A percentile compares a stretch with the other conserved stretches of the same genome.
Evolutionary conservation across 2,329 filamentous ascomycete species (phyloP).

Genomic region (Pseudonectria buxi): DNA sequence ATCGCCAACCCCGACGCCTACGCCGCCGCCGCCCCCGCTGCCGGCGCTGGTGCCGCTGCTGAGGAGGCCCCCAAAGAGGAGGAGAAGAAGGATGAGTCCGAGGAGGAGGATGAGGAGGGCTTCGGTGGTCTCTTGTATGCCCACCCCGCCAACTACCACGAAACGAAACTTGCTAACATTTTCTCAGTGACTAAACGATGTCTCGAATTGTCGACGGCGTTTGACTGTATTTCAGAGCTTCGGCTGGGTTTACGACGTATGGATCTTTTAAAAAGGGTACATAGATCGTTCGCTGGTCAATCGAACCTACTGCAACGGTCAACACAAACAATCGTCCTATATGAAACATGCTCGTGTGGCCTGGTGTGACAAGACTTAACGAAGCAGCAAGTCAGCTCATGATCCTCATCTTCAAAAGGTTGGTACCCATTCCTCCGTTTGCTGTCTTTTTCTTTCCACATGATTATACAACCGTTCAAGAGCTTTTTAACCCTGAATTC

Average conservation of each 20-base stretch:
- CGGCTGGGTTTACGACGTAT: constrained; percentile 39
- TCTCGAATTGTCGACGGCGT: constrained; percentile 27
- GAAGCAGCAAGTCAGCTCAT: constrained; percentile 5
- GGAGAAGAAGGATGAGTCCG: constrained; percentile 60
- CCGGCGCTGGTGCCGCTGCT: constrained; percentile 46
- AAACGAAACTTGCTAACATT: constrained; percentile 31
- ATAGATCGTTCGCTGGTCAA: constrained; percentile 45
- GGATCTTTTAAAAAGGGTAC: constrained; percentile 34
- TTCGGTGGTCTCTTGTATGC: constrained; percentile 76
- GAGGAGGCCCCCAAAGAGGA: constrained; percentile 51
- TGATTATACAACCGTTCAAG: constrained; percentile 53
- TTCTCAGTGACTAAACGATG: constrained; percentile 44
- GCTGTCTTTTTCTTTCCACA: constrained; percentile 28
- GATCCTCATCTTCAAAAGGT: constrained; percentile 31
- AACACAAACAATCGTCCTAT: constrained; percentile 16
- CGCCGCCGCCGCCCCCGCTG: constrained; percentile 71
- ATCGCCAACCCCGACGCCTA: constrained; percentile 99
- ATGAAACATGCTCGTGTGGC: constrained; percentile 13
- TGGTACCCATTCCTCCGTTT: constrained; percentile 27
- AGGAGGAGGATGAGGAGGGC: constrained; percentile 60
- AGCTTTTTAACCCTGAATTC: constrained; percentile 64
- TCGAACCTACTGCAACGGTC: constrained; percentile 28
- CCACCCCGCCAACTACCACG: not conserved
- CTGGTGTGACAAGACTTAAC: constrained; percentile 14
- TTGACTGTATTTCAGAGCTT: constrained; percentile 35